Conservation (phyloP, 176 grass and related monocot genomes). For the Pharus latifolius region DNA sequence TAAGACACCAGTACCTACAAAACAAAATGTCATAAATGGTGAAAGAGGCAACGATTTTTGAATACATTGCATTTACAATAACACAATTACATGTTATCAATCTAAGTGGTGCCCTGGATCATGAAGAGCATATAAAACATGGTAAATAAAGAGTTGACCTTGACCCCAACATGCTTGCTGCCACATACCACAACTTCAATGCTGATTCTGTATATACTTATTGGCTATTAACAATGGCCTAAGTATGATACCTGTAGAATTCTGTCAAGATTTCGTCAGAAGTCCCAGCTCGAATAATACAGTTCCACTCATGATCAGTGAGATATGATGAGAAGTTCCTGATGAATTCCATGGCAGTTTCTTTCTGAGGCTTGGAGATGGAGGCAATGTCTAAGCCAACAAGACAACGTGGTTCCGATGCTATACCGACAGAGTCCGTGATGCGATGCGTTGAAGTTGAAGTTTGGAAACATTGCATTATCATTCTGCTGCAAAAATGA, state of each 20-base stretch:
- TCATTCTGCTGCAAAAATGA: constrained; percentile 18
- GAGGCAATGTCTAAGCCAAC: constrained; percentile 76
- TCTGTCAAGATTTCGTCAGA: constrained; percentile 31
- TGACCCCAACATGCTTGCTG: no score
- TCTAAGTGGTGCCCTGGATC: no score
- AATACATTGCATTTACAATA: no score
- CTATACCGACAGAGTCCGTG: constrained; percentile 85
- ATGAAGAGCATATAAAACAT: no score
- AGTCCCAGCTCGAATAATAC: constrained; percentile 9
- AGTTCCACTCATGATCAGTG: constrained; percentile 51
- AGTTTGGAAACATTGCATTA: constrained; percentile 21
- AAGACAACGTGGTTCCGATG: constrained; percentile 56
- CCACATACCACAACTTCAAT: no score
- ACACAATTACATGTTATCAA: no score
- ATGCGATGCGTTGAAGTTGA: constrained; percentile 76
- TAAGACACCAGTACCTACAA: constrained; percentile 80
- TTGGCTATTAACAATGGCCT: background rate
- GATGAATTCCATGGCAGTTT: constrained; percentile 40
- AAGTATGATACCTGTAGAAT: constrained; percentile 52
- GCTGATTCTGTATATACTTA: no score
- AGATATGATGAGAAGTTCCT: constrained; percentile 52
- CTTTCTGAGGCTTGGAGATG: constrained; percentile 32
- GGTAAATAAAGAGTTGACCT: no score
- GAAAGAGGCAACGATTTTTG: no score
- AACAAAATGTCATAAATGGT: no score